Conservation (phyloP, 495 filamentous ascomycete species). For the Penicillium lagena region DNA sequence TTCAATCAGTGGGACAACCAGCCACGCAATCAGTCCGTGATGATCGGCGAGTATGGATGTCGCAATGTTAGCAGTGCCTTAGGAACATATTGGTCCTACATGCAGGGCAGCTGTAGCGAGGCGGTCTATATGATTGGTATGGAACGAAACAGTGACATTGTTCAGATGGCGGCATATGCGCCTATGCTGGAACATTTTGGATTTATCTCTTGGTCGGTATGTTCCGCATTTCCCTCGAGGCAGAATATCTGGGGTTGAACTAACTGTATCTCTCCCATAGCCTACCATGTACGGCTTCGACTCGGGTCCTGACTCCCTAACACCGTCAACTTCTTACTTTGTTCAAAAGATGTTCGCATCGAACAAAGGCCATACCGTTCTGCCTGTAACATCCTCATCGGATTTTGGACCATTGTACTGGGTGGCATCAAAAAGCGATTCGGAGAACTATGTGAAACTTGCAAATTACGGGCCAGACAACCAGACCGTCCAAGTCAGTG, state of each 20-base stretch:
- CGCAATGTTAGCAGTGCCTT: conserved; percentile 38
- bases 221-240: neutral
- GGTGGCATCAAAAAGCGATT: conserved; percentile 40
- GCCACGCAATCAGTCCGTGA: conserved; percentile 33
- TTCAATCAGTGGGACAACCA: conserved; percentile 53
- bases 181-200: conserved; percentile 40
- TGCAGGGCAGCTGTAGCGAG: conserved; percentile 58
- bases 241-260: neutral
- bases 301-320: conserved; percentile 38
- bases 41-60: conserved; percentile 51
- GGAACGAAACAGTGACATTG: conserved; percentile 57
- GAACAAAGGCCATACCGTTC: conserved; percentile 48
- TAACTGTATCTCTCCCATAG: conserved; percentile 5
- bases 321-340: conserved; percentile 28
- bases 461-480: conserved; percentile 21
- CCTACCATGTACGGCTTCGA: conserved; percentile 36
- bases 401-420: conserved; percentile 53
- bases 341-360: conserved; percentile 43
- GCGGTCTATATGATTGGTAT: conserved; percentile 62
- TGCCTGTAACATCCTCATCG: conserved; percentile 36
- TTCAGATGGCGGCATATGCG: conserved; percentile 48
- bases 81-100: conserved; percentile 28
- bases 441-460: conserved; percentile 26
- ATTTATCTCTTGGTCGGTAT: conserved; percentile 35
- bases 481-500: conserved; percentile 17